Percentiles rank a stretch among this genome's conserved stretches.
These are phyloP conservation scores for Podaxis mareebaensis DNA, from an alignment of 768 basidiomycete genomes.

Conservation along the genomic window DNA sequence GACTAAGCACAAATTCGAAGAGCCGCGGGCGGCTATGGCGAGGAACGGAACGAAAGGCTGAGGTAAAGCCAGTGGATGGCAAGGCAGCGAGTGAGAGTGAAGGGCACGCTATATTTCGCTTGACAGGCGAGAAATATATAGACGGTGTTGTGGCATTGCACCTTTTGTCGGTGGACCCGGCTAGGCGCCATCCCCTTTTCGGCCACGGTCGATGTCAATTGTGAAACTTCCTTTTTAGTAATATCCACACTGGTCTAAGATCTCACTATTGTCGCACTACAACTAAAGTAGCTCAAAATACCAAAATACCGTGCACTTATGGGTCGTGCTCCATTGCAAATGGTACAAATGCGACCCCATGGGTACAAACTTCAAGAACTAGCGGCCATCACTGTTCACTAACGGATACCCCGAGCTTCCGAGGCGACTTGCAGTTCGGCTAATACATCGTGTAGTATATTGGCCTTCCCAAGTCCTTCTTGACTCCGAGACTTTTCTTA, in stretches of 20 bases:
- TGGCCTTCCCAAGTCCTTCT: neutral
- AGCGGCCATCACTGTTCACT: neutral
- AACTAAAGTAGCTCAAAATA: too few relatives aligned
- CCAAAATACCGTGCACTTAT: too few relatives aligned
- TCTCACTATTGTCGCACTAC: neutral
- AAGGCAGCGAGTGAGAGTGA: neutral
- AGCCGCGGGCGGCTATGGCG: neutral
- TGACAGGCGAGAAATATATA: conserved; percentile 4
- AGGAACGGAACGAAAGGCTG: conserved; percentile 4
- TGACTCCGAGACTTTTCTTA: conserved; percentile 13
- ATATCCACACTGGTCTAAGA: neutral
- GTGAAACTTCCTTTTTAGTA: conserved; percentile 1
- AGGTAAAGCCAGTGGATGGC: neutral
- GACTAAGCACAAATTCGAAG: neutral
- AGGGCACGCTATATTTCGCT: conserved; percentile 3
- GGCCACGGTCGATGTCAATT: neutral
- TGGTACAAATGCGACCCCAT: neutral
- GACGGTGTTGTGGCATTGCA: neutral
- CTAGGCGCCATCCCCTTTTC: neutral
- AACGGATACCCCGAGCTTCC: conserved; percentile 5
- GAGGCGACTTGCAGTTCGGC: neutral
- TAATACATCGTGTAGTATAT: neutral
- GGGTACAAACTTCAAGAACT: neutral
- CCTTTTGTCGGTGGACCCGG: neutral
- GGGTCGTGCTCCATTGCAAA: too few relatives aligned